phyloP scores from a whole-genome alignment of 148 eudicot genomes.

The Bassia scoparia region DNA sequence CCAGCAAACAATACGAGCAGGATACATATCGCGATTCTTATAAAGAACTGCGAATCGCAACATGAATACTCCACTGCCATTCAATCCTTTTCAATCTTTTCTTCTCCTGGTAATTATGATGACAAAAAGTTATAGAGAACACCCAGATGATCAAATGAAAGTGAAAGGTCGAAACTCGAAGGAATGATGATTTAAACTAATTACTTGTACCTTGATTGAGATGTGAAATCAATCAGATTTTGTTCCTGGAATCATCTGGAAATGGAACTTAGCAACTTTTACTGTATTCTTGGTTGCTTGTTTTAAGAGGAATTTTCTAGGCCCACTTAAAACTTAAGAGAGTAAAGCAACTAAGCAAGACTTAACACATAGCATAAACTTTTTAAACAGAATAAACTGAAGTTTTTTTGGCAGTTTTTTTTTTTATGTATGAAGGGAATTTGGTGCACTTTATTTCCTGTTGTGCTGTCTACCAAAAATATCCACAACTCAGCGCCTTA shows the following conservation, averaged over 20 bases:
- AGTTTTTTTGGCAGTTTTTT: not conserved
- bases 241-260: conserved; percentile 17
- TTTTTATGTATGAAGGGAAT: not conserved
- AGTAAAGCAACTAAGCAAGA: not conserved
- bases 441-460: not conserved
- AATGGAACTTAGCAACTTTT: not conserved
- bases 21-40: conserved; percentile 24
- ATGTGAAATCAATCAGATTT: not conserved
- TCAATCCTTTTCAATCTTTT: not conserved
- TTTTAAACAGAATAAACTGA: not conserved
- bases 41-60: conserved; percentile 38
- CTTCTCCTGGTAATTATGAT: not conserved
- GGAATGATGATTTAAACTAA: not conserved
- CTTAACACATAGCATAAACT: not conserved
- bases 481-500: not conserved
- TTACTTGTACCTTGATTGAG: not conserved
- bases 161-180: not conserved
- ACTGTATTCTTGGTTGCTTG: not conserved
- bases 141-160: conserved; percentile 2
- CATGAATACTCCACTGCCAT: conserved; percentile 38
- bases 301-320: not conserved
- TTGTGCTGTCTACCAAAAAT: not conserved
- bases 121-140: not conserved
- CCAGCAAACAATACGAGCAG: conserved; percentile 56
- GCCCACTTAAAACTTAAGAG: not conserved